Conservation (phyloP, 148 eudicot genomes). For the Linanthus parryae region DNA sequence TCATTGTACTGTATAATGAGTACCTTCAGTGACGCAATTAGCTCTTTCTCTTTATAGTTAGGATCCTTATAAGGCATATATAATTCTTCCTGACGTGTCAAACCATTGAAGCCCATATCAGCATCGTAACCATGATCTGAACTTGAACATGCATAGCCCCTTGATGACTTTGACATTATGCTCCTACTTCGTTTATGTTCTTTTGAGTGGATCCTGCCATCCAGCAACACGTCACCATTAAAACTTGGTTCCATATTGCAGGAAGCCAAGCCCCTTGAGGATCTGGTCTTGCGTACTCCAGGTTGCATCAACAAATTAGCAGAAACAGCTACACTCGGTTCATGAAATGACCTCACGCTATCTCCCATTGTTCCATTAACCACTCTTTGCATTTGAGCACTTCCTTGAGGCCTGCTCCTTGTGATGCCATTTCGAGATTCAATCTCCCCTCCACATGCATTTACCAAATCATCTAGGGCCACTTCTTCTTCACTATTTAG, state of each 20-base stretch:
- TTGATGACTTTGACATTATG: constrained; percentile 22
- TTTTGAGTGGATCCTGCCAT: too few species aligned
- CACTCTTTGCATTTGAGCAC: constrained; percentile 13
- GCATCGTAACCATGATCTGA: constrained; percentile 14
- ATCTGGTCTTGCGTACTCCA: constrained; percentile 17
- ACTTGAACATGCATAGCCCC: constrained; percentile 13
- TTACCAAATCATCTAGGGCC: constrained; percentile 26
- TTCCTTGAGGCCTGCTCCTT: constrained; percentile 19
- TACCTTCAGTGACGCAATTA: constrained; percentile 61
- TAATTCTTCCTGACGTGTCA: constrained; percentile 16
- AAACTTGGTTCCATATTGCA: constrained; percentile 12
- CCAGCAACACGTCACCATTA: constrained; percentile 15
- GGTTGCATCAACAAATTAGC: constrained; percentile 15
- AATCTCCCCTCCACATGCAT: constrained; percentile 7
- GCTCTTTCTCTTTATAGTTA: constrained; percentile 32
- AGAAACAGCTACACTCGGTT: constrained; percentile 11
- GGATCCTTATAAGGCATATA: constrained; percentile 20
- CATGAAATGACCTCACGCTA: constrained; percentile 22
- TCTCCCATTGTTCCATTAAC: constrained; percentile 24
- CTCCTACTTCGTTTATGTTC: too few species aligned
- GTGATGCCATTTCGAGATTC: constrained; percentile 15
- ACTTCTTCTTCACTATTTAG: constrained; percentile 25
- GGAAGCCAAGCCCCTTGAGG: constrained; percentile 19
- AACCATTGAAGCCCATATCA: constrained; percentile 13
- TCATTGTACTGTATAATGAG: background rate